phyloP scores from a whole-genome alignment of 2,329 filamentous ascomycete species.

The Monilinia fructigena region DNA sequence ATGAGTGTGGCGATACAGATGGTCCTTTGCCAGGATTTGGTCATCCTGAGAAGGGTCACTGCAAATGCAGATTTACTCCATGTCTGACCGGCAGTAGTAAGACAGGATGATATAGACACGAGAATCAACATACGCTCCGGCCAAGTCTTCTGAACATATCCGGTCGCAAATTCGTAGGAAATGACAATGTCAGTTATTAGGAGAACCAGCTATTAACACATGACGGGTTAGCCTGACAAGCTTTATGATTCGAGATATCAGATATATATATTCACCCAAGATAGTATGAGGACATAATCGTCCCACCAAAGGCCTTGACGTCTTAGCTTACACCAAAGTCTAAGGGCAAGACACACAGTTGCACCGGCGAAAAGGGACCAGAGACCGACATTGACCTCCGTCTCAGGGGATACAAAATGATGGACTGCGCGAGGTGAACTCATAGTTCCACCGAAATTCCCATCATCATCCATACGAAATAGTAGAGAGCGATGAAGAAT shows the following conservation, averaged over 20 bases:
- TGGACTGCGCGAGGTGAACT: slow-evolving; percentile 23
- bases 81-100: slow-evolving; percentile 40
- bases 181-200: slow-evolving; percentile 49
- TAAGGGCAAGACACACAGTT: slow-evolving; percentile 27
- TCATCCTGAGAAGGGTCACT: slow-evolving; percentile 42
- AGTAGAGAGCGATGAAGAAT: background rate
- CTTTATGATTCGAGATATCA: background rate
- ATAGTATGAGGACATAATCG: slow-evolving; percentile 29
- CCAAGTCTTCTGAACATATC: slow-evolving; percentile 50
- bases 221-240: slow-evolving; percentile 5
- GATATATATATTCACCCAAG: slow-evolving; percentile 27
- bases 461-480: slow-evolving; percentile 12
- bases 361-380: slow-evolving; percentile 30
- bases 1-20: slow-evolving; percentile 51
- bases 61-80: slow-evolving; percentile 45
- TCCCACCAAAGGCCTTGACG: slow-evolving; percentile 31
- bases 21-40: slow-evolving; percentile 45
- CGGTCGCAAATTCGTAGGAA: slow-evolving; percentile 48
- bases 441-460: slow-evolving; percentile 19
- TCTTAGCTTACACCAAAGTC: slow-evolving; percentile 29
- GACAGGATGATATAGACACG: slow-evolving; percentile 43
- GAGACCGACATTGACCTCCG: slow-evolving; percentile 28
- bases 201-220: slow-evolving; percentile 42
- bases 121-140: slow-evolving; percentile 54
- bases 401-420: slow-evolving; percentile 28